Evolutionary conservation across 1,284 basidiomycete species (phyloP).

Genomic region (Coniferiporia sulphurascens): DNA sequence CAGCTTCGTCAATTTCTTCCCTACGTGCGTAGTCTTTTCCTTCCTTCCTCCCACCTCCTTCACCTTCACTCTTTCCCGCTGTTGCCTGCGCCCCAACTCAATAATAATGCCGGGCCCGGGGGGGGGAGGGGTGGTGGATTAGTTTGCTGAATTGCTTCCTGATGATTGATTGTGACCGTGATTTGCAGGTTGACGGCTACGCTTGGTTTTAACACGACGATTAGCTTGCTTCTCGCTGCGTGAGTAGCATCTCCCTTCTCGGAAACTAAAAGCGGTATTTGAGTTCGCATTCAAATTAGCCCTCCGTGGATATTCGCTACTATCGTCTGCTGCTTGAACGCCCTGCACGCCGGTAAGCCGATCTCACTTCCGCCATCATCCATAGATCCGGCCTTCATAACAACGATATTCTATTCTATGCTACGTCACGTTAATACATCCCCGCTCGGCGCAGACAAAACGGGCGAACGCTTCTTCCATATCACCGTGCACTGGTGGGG

Average conservation of each 20-base stretch:
- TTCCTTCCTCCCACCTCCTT: not conserved
- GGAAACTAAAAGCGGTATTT: not conserved
- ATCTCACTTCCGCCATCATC: not conserved
- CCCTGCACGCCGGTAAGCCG: conserved; percentile 31
- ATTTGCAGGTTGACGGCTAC: conserved; percentile 31
- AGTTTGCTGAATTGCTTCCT: not conserved
- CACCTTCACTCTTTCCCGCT: conserved; percentile 1
- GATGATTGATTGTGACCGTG: not conserved
- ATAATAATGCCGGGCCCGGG: no score
- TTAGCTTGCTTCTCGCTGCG: conserved; percentile 33
- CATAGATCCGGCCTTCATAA: not conserved
- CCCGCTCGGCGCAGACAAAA: conserved; percentile 17
- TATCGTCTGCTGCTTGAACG: conserved; percentile 30
- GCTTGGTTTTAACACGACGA: conserved; percentile 31
- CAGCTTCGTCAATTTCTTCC: conserved; percentile 37
- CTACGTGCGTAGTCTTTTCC: conserved; percentile 18
- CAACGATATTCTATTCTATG: no score
- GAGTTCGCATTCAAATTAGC: conserved; percentile 13
- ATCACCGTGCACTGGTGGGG: conserved; percentile 55
- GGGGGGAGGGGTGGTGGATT: no score
- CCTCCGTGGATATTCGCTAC: conserved; percentile 27
- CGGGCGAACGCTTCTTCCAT: conserved; percentile 37
- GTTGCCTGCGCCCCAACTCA: no score
- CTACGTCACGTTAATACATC: no score
- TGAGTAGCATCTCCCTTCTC: conserved; percentile 22